These are phyloP conservation scores for Hirschfeldia incana DNA, from an alignment of 345 rosid species.

Conservation along the genomic window DNA sequence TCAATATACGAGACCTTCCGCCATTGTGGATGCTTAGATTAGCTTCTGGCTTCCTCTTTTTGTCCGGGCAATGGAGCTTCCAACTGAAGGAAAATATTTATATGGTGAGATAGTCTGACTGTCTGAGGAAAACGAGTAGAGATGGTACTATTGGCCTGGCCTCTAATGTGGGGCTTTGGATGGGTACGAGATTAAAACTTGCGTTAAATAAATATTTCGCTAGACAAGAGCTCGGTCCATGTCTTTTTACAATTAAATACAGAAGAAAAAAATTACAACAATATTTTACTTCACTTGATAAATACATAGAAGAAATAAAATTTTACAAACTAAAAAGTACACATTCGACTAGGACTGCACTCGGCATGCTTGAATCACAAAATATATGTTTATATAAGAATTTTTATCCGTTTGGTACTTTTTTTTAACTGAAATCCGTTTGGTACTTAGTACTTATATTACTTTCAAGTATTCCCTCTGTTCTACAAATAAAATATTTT, in stretches of 20 bases:
- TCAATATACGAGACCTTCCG: background rate
- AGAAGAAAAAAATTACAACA: background rate
- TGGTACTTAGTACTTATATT: background rate
- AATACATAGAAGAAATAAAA: no score
- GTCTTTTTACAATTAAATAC: background rate
- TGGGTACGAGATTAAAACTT: background rate
- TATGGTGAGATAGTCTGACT: background rate
- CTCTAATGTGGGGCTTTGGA: background rate
- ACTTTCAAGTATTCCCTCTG: background rate
- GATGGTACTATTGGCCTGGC: background rate
- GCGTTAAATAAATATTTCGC: background rate
- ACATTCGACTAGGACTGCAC: background rate
- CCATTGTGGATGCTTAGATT: background rate
- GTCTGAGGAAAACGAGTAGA: no score
- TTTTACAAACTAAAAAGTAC: background rate
- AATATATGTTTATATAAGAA: background rate
- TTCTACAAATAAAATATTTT: background rate
- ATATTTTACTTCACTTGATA: background rate
- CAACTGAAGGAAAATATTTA: background rate
- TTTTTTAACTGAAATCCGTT: background rate
- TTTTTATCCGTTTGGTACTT: background rate
- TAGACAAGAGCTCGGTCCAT: background rate
- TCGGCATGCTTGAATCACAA: background rate
- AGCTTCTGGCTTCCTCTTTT: background rate
- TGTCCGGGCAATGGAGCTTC: background rate